These are phyloP conservation scores for Westerdykella sp. DNA, from an alignment of 2,329 filamentous ascomycete genomes.

Conservation along the genomic window DNA sequence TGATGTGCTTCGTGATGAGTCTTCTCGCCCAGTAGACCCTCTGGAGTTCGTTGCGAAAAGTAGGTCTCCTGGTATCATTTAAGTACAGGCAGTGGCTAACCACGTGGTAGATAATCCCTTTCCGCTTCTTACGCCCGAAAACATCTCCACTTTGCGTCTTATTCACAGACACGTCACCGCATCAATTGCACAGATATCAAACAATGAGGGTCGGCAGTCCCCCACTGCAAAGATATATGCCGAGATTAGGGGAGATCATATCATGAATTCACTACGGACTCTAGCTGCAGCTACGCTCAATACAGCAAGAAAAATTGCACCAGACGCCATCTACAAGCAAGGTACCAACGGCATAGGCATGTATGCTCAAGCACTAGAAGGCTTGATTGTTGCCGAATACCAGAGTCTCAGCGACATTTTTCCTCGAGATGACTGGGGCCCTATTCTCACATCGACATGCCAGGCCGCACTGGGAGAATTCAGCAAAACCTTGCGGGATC, in stretches of 20 bases:
- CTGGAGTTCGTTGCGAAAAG: constrained; percentile 90
- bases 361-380: constrained; percentile 82
- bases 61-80: constrained; percentile 32
- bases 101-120: constrained; percentile 57
- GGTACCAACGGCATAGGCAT: constrained; percentile 88
- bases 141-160: constrained; percentile 66
- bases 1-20: constrained; percentile 70
- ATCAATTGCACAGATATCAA: constrained; percentile 47
- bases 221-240: constrained; percentile 77
- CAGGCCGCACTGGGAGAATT: constrained; percentile 74
- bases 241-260: constrained; percentile 78
- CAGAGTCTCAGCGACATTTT: constrained; percentile 88
- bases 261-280: constrained; percentile 76
- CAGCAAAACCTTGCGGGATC: constrained; percentile 74
- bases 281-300: constrained; percentile 75
- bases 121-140: constrained; percentile 70
- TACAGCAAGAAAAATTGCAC: constrained; percentile 66
- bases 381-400: constrained; percentile 80
- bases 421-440: constrained; percentile 73
- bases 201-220: constrained; percentile 50
- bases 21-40: constrained; percentile 69
- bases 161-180: constrained; percentile 70
- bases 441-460: constrained; percentile 72
- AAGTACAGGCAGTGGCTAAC: constrained; percentile 9
- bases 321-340: constrained; percentile 76